These are phyloP conservation scores for Juglanconis juglandina DNA, from an alignment of 2,329 filamentous ascomycete species.

Conservation along the genomic window DNA sequence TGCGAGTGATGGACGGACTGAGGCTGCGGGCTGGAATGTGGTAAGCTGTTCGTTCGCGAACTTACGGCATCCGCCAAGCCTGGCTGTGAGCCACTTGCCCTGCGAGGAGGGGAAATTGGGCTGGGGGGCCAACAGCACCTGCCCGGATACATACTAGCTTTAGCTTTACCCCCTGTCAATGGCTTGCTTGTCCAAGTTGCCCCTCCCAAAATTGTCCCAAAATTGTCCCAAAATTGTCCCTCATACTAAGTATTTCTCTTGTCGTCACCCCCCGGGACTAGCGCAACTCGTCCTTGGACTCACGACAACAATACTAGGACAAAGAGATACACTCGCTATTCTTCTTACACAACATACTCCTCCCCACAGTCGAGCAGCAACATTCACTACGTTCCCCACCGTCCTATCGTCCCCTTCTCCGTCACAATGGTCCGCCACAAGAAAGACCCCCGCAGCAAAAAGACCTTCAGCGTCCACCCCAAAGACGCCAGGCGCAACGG, in stretches of 20 bases:
- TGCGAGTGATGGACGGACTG: background rate
- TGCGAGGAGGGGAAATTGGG: background rate
- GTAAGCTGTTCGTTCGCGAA: constrained; percentile 1
- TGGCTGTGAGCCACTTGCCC: background rate
- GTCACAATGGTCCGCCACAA: constrained; percentile 85
- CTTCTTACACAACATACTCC: background rate
- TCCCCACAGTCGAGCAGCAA: background rate
- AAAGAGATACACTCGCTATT: background rate
- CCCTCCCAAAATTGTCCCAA: constrained; percentile 6
- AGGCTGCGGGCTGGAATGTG: background rate
- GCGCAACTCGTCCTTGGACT: no score
- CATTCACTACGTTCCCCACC: background rate
- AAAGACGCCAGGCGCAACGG: constrained; percentile 27
- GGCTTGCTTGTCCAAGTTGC: background rate
- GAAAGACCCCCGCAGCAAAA: constrained; percentile 62
- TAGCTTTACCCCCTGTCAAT: background rate
- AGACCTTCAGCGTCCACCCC: constrained; percentile 32
- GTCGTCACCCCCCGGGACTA: no score
- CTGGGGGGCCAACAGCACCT: background rate
- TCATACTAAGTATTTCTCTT: no score
- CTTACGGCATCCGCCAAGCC: background rate
- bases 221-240: no score
- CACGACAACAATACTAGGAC: no score
- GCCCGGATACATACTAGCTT: background rate
- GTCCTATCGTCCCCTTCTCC: background rate